These are phyloP conservation scores for Bryoerythrophyllum caledonicum DNA, from an alignment of 225 moss, liverwort and hornwort genomes.

Conservation along the genomic window DNA sequence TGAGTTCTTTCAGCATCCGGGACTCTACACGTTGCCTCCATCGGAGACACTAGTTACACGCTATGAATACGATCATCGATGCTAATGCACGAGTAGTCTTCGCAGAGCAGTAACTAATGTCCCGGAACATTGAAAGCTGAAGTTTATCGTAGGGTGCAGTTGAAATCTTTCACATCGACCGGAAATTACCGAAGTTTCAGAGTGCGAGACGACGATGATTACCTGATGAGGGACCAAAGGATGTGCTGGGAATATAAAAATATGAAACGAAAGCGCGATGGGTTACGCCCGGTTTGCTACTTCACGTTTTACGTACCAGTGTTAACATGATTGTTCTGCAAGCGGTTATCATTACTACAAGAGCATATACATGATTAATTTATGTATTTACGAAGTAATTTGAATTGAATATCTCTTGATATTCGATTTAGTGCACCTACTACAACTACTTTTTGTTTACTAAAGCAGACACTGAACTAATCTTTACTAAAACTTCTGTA, in stretches of 20 bases:
- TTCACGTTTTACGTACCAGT: background rate
- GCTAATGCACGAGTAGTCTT: background rate
- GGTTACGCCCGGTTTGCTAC: background rate
- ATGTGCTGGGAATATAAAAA: background rate
- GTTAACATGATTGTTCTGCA: background rate
- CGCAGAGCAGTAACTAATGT: background rate
- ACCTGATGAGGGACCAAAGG: background rate
- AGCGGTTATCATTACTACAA: no score
- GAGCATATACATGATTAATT: no score
- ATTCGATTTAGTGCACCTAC: no score
- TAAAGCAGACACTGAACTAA: background rate
- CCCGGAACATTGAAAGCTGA: background rate
- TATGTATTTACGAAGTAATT: no score
- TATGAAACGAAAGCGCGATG: background rate
- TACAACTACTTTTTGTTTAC: no score
- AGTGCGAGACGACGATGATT: background rate
- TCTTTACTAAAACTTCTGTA: background rate
- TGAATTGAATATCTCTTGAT: no score
- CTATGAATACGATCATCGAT: background rate
- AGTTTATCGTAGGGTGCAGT: background rate
- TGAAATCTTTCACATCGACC: background rate
- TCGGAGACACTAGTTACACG: background rate
- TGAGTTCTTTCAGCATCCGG: background rate
- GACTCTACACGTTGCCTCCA: background rate
- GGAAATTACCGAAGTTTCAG: background rate